Percentiles rank a stretch among this genome's conserved stretches.
These are phyloP conservation scores for Penicillium vulpinum DNA, from an alignment of 2,329 filamentous ascomycete genomes.

Conservation along the genomic window DNA sequence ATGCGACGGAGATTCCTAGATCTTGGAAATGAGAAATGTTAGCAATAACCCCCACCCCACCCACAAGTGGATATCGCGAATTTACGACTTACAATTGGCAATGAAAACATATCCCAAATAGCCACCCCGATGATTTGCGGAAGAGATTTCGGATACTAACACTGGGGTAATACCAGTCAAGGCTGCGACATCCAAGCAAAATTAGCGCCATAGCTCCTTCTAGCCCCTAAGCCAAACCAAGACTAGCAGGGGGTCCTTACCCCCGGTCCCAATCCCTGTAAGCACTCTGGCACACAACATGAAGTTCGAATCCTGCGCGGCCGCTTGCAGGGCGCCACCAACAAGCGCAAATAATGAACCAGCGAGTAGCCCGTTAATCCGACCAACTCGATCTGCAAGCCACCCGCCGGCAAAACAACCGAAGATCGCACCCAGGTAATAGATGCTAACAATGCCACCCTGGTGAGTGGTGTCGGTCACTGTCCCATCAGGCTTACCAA, in stretches of 20 bases:
- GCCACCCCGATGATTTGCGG: constrained; percentile 49
- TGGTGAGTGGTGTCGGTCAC: constrained; percentile 53
- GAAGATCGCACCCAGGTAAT: constrained; percentile 54
- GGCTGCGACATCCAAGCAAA: constrained; percentile 21
- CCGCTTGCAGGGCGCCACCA: constrained; percentile 52
- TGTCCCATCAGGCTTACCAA: constrained; percentile 47
- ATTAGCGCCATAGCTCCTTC: not conserved
- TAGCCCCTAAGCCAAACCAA: constrained; percentile 5
- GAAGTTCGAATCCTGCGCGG: constrained; percentile 48
- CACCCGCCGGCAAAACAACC: constrained; percentile 53
- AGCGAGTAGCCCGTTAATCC: constrained; percentile 53
- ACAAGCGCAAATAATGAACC: constrained; percentile 51
- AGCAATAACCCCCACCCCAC: constrained; percentile 5
- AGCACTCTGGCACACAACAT: constrained; percentile 53
- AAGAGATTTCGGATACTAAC: constrained; percentile 51
- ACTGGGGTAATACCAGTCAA: constrained; percentile 54
- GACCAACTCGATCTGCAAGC: constrained; percentile 56
- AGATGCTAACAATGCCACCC: constrained; percentile 55
- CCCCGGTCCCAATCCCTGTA: constrained; percentile 55
- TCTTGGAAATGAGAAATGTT: constrained; percentile 26
- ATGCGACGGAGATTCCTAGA: constrained; percentile 48
- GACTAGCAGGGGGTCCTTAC: constrained; percentile 23
- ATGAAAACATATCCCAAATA: constrained; percentile 54
- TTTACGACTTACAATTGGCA: constrained; percentile 45
- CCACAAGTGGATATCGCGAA: not conserved